Evolutionary conservation across 148 eudicot species (phyloP).

Genomic region (Pharnaceum exiguum): DNA sequence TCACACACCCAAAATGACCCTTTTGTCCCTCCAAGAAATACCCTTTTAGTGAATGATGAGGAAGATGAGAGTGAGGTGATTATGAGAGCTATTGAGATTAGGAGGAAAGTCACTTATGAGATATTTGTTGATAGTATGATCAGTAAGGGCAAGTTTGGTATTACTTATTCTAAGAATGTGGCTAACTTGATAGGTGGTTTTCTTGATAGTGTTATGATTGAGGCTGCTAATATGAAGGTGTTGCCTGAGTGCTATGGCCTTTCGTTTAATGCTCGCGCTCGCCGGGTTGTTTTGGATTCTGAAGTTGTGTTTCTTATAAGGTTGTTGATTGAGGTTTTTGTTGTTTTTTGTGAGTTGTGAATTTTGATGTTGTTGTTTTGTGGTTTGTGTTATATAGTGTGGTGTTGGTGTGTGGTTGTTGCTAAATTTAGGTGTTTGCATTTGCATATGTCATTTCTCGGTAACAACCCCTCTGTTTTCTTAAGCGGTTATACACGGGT

Average conservation of each 20-base stretch:
- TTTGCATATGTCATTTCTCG: too few relatives aligned
- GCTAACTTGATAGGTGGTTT: constrained; percentile 39
- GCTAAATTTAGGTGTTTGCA: not conserved
- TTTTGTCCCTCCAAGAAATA: constrained; percentile 36
- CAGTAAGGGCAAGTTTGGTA: constrained; percentile 78
- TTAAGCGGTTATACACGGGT: too few relatives aligned
- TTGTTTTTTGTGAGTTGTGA: not conserved
- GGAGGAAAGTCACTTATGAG: constrained; percentile 67
- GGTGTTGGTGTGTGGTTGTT: not conserved
- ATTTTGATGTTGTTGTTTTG: not conserved
- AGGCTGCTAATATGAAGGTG: constrained; percentile 70
- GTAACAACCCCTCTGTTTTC: too few relatives aligned
- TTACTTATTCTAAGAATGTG: constrained; percentile 66
- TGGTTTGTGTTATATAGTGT: not conserved
- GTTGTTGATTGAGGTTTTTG: too few relatives aligned
- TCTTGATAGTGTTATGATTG: constrained; percentile 79
- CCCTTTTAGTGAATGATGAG: constrained; percentile 26
- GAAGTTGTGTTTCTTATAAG: constrained; percentile 72
- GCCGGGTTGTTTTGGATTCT: constrained; percentile 46
- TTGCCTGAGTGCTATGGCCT: constrained; percentile 39
- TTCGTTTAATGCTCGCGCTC: constrained; percentile 77
- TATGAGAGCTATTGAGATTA: constrained; percentile 65
- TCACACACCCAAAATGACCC: constrained; percentile 30
- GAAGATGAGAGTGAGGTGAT: constrained; percentile 49
- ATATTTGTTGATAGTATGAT: constrained; percentile 62